These are phyloP conservation scores for Lepiota brunneoincarnata DNA, from an alignment of 768 basidiomycete genomes.

Conservation along the genomic window DNA sequence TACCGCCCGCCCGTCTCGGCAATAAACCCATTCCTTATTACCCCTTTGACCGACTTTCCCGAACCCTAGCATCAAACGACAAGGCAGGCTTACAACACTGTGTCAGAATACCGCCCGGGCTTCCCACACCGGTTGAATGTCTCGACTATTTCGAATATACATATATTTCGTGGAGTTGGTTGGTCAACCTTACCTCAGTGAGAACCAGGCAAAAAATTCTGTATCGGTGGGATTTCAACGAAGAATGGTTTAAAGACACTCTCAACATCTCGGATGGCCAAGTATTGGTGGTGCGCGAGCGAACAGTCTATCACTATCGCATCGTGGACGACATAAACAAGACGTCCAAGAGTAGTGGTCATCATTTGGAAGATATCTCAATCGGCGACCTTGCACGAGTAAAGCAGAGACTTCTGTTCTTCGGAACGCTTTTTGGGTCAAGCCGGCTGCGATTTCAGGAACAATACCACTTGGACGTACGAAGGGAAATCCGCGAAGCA, in stretches of 20 bases:
- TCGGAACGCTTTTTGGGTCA: constrained; percentile 79
- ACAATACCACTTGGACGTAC: constrained; percentile 36
- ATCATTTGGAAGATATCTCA: constrained; percentile 41
- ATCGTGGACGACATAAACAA: constrained; percentile 47
- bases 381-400: constrained; percentile 39
- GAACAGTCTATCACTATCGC: constrained; percentile 58
- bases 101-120: constrained; percentile 27
- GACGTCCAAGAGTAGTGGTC: constrained; percentile 25
- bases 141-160: constrained; percentile 59
- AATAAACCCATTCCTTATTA: constrained; percentile 57
- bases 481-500: constrained; percentile 43
- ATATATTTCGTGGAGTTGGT: constrained; percentile 65
- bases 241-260: constrained; percentile 41
- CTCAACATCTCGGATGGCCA: constrained; percentile 38
- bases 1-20: constrained; percentile 75
- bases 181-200: constrained; percentile 52
- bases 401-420: constrained; percentile 52
- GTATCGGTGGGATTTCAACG: constrained; percentile 48
- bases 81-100: constrained; percentile 57
- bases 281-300: constrained; percentile 49
- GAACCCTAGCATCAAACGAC: constrained; percentile 42
- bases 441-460: constrained; percentile 56
- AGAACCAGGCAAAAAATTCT: constrained; percentile 38
- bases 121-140: constrained; percentile 53
- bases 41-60: constrained; percentile 46